These are phyloP conservation scores for Malassezia caprae DNA, from an alignment of 1,284 basidiomycete genomes.

Conservation along the genomic window DNA sequence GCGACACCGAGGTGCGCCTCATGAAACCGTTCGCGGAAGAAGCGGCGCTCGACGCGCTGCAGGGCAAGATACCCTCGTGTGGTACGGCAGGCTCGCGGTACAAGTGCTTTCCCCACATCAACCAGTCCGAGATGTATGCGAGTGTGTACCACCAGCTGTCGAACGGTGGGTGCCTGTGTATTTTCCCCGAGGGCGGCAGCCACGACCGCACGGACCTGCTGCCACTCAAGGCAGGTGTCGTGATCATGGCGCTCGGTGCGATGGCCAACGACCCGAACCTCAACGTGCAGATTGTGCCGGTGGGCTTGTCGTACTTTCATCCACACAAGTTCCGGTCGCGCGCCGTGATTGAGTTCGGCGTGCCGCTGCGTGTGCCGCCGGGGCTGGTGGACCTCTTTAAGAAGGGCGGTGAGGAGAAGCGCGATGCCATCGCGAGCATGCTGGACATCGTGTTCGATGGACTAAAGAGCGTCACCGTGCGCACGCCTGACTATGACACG, in stretches of 20 bases:
- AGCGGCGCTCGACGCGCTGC: slow-evolving; percentile 41
- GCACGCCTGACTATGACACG: slow-evolving; percentile 95
- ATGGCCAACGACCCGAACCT: slow-evolving; percentile 45
- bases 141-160: slow-evolving; percentile 81
- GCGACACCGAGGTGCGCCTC: slow-evolving; percentile 66
- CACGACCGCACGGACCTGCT: slow-evolving; percentile 48
- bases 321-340: slow-evolving; percentile 48
- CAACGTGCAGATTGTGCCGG: slow-evolving; percentile 45
- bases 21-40: slow-evolving; percentile 67
- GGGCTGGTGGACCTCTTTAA: slow-evolving; percentile 84
- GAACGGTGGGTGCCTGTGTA: slow-evolving; percentile 64
- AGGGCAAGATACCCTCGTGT: slow-evolving; percentile 12
- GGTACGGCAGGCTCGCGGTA: slow-evolving; percentile 18
- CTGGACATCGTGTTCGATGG: slow-evolving; percentile 87
- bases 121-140: slow-evolving; percentile 89
- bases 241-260: slow-evolving; percentile 49
- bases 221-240: slow-evolving; percentile 47
- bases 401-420: slow-evolving; percentile 74
- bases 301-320: slow-evolving; percentile 48
- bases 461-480: slow-evolving; percentile 91
- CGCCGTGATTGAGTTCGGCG: slow-evolving; percentile 87
- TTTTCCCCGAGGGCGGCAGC: slow-evolving; percentile 46
- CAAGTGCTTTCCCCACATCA: slow-evolving; percentile 53
- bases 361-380: slow-evolving; percentile 73
- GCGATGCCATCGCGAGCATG: slow-evolving; percentile 79